Evolutionary conservation across 768 basidiomycete genomes (phyloP), one percentile per base, ranked within the genome.

Genomic region (Amyloporia xantha): DNA sequence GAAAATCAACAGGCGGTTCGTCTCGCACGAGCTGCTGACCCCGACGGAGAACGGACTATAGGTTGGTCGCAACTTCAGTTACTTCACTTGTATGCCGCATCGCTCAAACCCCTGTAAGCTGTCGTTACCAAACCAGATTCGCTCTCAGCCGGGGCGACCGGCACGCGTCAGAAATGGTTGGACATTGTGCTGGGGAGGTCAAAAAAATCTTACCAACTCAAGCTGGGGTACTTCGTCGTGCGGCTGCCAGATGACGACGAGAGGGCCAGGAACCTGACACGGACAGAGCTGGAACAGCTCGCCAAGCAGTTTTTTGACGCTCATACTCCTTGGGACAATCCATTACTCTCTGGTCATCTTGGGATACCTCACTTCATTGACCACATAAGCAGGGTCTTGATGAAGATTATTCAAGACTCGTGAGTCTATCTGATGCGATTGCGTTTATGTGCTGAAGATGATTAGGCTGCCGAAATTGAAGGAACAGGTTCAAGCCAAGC

Each of bases 61-160:
- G 85, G 85, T 78, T 40, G n/a, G n/a, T n/a, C n/a, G n/a, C n/a
- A n/a, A n/a, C n/a, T n/a, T 10, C 40, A 9, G 4, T n/a, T 21
- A 17, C 28, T 19, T 44, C 17, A 33, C 15, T 33, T 33, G 30
- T 7, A 33, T 7, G 30, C 15, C 30, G 7, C 30, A 33, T 33
- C 30, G 30, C 6, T 13, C 13, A 13, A 13, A 0, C 33, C 19
- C 23, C 4, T 23, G 6, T 1, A 52, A 86, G 84, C 81, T 4
- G 75, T 88, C 1, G 69, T 86, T 9, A 88, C 86, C 0, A 87
- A 88, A 54, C 79, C 83, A 0, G 86, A 89, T 53, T 69, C 62
- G 3, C 62, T 88, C 1, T 59, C 65, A 1, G 37, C 53, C 0
- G 80, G 79, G 9, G 67, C 73, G 2, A 70, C 59, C 3, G 66